phyloP scores from a whole-genome alignment of 2,329 filamentous ascomycete species.

The Colletotrichum paranaense region DNA sequence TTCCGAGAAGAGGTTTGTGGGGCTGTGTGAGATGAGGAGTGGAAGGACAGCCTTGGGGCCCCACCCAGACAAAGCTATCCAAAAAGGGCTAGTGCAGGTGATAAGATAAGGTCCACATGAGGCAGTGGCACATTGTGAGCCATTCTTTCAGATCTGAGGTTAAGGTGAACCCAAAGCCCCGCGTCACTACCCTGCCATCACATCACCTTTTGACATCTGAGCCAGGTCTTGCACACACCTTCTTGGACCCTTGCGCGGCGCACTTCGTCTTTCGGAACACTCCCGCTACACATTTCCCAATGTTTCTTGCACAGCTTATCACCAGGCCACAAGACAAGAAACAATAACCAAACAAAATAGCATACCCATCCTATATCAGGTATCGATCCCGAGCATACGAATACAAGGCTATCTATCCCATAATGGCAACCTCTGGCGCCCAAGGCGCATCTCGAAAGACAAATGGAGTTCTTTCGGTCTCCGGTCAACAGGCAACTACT shows the following conservation, averaged over 20 bases:
- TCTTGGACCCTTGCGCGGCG: slow-evolving; percentile 7
- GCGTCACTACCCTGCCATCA: slow-evolving; percentile 19
- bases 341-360: slow-evolving; percentile 22
- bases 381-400: not conserved
- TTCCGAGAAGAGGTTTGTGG: not conserved
- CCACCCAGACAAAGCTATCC: slow-evolving; percentile 18
- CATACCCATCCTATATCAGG: not conserved
- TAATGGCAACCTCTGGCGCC: slow-evolving; percentile 30
- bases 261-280: not conserved
- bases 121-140: slow-evolving; percentile 20
- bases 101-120: slow-evolving; percentile 28
- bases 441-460: slow-evolving; percentile 47
- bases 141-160: slow-evolving; percentile 32
- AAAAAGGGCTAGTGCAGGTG: not conserved
- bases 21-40: not conserved
- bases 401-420: not conserved
- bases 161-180: slow-evolving; percentile 26
- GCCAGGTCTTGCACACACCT: not conserved
- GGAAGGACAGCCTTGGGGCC: not conserved
- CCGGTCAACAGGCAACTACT: slow-evolving; percentile 55
- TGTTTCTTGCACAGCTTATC: not conserved
- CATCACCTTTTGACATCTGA: slow-evolving; percentile 4
- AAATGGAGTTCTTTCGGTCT: slow-evolving; percentile 65
- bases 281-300: not conserved
- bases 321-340: not conserved